Evolutionary conservation across 1,284 basidiomycete species (phyloP), one percentile per base, ranked within the genome.

Genomic region (Cryptococcus neoformans): DNA sequence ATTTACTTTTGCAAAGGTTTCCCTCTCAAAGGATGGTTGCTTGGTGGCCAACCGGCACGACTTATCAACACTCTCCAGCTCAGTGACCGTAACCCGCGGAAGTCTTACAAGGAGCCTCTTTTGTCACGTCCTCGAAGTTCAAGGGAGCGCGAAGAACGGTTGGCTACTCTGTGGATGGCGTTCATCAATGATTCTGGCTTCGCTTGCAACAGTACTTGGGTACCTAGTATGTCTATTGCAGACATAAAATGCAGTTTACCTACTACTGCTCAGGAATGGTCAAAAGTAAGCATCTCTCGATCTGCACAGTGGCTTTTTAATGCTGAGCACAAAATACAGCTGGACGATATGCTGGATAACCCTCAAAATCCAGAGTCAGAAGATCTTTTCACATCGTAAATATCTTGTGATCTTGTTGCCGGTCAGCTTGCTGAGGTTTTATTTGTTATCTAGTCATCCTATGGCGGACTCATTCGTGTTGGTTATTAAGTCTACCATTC

Each of bases 61-160:
- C 59, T 74, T n/a, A 59, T 74, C 54, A 62, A 68, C 21, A 56
- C 61, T 2, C 57, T 76, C 6, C 73, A 76, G 52, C 51, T 76
- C 10, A 49, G 51, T 45, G 70, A 69, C 54, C 60, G 64, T 8
- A 67, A 72, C 39, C 34, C 42, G 12, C 46, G 44, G 14, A 62
- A 64, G 17, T 48, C 55, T 7, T 45, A 56, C 57, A 76, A 76
- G 53, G 64, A 64, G 6, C 62, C 68, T 1, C 42, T 76, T 36
- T 44, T 72, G 45, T 38, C 56, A 1, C 62, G 55, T 0, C 51
- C 71, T 0, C 48, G 53, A 11, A 64, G 51, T 34, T 61, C 62
- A 35, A 49, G 62, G 7, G 66, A 71, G 34, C 62, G 72, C 9
- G 72, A 76, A 56, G 68, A 73, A 48, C 62, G 74, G 8, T 34